A percentile compares a stretch with the other conserved stretches of the same genome.
These are phyloP conservation scores for Cladophialophora chaetospira DNA, from an alignment of 2,329 filamentous ascomycete genomes.

Conservation along the genomic window DNA sequence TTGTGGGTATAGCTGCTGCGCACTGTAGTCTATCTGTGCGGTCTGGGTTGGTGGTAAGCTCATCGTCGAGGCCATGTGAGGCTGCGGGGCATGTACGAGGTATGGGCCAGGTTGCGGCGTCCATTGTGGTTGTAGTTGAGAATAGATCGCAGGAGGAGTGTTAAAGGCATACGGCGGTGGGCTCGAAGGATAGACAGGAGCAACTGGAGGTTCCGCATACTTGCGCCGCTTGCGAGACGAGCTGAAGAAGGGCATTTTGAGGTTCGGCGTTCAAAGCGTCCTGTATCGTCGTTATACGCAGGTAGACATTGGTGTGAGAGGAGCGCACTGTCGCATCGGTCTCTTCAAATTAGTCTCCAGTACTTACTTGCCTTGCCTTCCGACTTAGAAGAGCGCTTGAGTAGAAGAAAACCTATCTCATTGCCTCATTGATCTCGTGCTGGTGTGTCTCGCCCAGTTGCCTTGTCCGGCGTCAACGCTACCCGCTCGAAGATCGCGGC, in stretches of 20 bases:
- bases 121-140: conserved; percentile 15
- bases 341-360: too few species aligned
- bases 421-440: too few species aligned
- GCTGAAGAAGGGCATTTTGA: conserved; percentile 18
- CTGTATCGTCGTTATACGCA: too few species aligned
- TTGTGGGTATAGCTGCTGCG: conserved; percentile 7
- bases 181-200: conserved; percentile 4
- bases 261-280: background rate
- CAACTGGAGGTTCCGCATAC: conserved; percentile 1
- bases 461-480: background rate
- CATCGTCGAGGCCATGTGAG: conserved; percentile 14
- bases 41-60: conserved; percentile 5
- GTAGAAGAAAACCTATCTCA: too few species aligned
- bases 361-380: too few species aligned
- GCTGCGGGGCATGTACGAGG: background rate
- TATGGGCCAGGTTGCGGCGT: conserved; percentile 10
- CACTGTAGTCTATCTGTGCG: background rate
- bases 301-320: too few species aligned
- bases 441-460: too few species aligned
- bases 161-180: conserved; percentile 9
- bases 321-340: too few species aligned
- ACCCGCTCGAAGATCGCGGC: too few species aligned
- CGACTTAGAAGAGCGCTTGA: too few species aligned
- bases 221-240: conserved; percentile 16
- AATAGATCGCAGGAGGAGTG: background rate